Percentiles rank a stretch among this genome's conserved stretches.
phyloP scores from a whole-genome alignment of 2,329 filamentous ascomycete species.

The Colletotrichum filicis region DNA sequence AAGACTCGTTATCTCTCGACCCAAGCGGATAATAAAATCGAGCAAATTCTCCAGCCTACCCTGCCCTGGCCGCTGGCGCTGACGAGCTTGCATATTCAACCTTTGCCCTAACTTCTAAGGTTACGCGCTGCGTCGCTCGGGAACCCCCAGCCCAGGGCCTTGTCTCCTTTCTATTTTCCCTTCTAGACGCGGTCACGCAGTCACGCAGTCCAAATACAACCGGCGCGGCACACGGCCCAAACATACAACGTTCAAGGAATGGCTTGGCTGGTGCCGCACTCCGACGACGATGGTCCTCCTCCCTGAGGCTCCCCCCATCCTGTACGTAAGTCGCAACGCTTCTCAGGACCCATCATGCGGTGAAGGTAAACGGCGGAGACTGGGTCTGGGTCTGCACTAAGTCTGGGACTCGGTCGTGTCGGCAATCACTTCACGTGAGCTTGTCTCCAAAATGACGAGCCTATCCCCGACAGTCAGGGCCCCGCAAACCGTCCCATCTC shows the following conservation, averaged over 20 bases:
- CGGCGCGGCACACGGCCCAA: conserved; percentile 5
- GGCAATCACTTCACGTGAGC: conserved; percentile 33
- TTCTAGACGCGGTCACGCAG: neutral
- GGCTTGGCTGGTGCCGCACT: conserved; percentile 30
- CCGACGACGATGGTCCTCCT: conserved; percentile 18
- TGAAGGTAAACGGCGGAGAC: conserved; percentile 32
- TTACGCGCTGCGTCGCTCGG: neutral
- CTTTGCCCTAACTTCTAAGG: neutral
- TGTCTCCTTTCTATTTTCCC: neutral
- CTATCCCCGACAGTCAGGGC: conserved; percentile 18
- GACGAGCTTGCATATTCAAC: neutral
- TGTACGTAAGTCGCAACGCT: conserved; percentile 33
- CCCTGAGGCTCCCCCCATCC: conserved; percentile 8
- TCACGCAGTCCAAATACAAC: neutral
- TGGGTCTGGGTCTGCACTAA: conserved; percentile 5
- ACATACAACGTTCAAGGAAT: neutral
- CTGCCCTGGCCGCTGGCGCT: neutral
- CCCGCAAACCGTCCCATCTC: conserved; percentile 31
- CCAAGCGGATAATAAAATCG: conserved; percentile 1
- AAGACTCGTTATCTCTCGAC: conserved; percentile 21
- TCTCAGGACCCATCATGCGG: conserved; percentile 25
- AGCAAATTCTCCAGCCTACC: conserved; percentile 7
- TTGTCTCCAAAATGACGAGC: conserved; percentile 29
- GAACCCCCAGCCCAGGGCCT: neutral
- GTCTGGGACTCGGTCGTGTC: conserved; percentile 27